Evolutionary conservation across 2,329 filamentous ascomycete species (phyloP), one percentile per base, ranked within the genome.

Genomic region (Chalaropsis thielavioides): DNA sequence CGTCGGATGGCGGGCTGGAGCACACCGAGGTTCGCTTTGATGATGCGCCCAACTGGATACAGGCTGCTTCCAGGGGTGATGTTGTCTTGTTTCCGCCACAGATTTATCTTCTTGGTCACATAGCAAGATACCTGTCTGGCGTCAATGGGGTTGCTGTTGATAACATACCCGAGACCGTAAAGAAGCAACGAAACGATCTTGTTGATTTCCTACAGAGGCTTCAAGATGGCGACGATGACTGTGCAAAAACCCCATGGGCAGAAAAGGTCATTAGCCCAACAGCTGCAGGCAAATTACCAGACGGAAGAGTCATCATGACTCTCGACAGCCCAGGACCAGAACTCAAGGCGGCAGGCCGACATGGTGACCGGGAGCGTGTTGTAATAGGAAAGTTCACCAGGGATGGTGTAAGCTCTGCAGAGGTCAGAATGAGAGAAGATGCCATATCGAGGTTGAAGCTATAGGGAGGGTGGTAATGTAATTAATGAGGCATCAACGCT

Each of bases 81-180:
- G 85, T 96, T 67, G 88, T 95, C 66, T 77, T 99, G 4, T 96
- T 95, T 72, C 94, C 94, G 3, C 94, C 94, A 0, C 94, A 97
- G 72, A 87, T 86, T 72, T 91, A 88, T 74, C 80, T 94, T 3
- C 78, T 90, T 11, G 76, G 79, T 41, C 75, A 88, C 0, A 74
- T 89, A 1, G 73, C 80, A 0, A 75, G 75, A 17, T 71, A 72
- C 0, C 73, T 71, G 0, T 67, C 69, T 0, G 67, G 70, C 1
- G 65, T 69, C 0, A 35, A 54, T 19, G 51, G 38, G 17, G 10
- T 27, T 13, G 24, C 38, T 38, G 40, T 46, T 63, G 66, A 0
- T 68, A 70, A 38, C 27, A 58, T 17, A 8, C 69, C 70, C 17
- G 74, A 85, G 10, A 73, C 79, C 19, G 77, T 90, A 8, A 68